A percentile compares a stretch with the other conserved stretches of the same genome.
Evolutionary conservation across 257 asterid species (phyloP).

Genomic region (Solanum virginianum): DNA sequence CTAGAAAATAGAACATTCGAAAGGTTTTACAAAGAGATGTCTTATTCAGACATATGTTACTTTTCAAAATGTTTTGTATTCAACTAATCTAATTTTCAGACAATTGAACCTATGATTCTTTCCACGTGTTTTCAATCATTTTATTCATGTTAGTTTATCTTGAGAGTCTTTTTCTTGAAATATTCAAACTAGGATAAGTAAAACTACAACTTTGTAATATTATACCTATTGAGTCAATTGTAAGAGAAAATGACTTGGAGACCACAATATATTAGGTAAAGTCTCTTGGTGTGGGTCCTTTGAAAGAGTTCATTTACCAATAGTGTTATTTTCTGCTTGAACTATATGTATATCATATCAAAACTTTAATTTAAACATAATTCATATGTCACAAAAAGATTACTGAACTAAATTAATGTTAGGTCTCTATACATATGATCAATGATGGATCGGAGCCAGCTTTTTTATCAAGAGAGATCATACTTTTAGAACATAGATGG

Average conservation of each 20-base stretch:
- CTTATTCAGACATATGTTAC: neutral
- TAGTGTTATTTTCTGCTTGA: neutral
- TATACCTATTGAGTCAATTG: neutral
- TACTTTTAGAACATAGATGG: no score
- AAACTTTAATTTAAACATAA: no score
- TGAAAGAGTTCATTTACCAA: neutral
- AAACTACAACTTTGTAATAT: neutral
- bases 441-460: no score
- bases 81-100: neutral
- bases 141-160: neutral
- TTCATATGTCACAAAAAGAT: neutral
- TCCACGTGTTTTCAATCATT: neutral
- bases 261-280: neutral
- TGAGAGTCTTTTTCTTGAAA: neutral
- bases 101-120: neutral
- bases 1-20: neutral
- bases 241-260: neutral
- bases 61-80: neutral
- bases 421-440: neutral
- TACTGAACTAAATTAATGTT: neutral
- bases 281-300: neutral
- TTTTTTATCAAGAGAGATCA: no score
- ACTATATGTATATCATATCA: neutral
- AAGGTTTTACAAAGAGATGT: neutral
- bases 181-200: neutral